Evolutionary conservation across 2,329 filamentous ascomycete species (phyloP), one percentile per base, ranked within the genome.

Genomic region (Fusarium pilosicola): DNA sequence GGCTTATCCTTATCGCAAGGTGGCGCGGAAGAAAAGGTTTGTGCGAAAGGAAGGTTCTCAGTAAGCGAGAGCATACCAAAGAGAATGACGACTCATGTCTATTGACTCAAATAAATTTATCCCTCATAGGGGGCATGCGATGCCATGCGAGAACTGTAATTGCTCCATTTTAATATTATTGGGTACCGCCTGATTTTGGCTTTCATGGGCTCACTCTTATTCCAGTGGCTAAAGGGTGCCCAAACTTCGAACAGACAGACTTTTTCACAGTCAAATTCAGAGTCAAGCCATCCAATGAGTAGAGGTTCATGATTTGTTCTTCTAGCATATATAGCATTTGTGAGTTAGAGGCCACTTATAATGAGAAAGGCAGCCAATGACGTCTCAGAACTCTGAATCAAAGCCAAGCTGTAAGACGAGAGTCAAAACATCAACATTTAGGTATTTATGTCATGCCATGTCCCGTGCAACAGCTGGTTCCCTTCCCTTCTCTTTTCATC

Each of bases 81-180:
- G 6, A 15, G 5, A 24, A 26, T 8, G 9, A 22, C 12, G 11
- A 26, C 22, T 36, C 9, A 52, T 36, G 9, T 15, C 9, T 26
- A 4, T 22, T 22, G 4, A 2, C 12, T 24, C 8, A 24, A 34
- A 24, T 11, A 2, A 6, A 11, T 3, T 11, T 14, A 6, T 24
- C 30, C 12, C 12, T 26, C 13, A 14, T 9, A 4, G 15, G 7
- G 7, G 3, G 8, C 8, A 14, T 51, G 30, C 12, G 15, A 3
- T 10, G 30, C 12, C 2, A 24, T 34, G 30, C 15, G 9, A 4
- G 12, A 34, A 34, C 17, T 15, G 2, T 20, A 11, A 20, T 15
- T 6, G 6, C 18, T 8, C 9, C 0, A 6, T 11, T 24, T 15
- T 8, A 11, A 34, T 17, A 1, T 22, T 11, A 11, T 36, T 52